Conservation (phyloP, 768 basidiomycete genomes). For the Suillus subalutaceus region DNA sequence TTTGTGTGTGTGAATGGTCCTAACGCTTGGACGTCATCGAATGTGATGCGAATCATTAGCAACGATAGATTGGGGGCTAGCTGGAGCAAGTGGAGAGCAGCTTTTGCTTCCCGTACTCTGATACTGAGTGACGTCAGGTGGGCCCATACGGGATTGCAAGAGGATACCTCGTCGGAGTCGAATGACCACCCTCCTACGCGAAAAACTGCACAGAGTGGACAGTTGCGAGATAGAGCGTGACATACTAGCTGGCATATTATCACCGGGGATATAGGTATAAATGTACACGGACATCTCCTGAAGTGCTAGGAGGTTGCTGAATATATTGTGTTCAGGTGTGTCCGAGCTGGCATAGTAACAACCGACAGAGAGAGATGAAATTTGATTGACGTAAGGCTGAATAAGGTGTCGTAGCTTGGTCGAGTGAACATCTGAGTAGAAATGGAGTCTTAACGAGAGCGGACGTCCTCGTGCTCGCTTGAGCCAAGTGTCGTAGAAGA, state of each 20-base stretch:
- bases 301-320: neutral
- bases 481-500: constrained; percentile 12
- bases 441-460: constrained; percentile 21
- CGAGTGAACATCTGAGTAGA: neutral
- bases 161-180: neutral
- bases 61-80: neutral
- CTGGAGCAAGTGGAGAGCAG: neutral
- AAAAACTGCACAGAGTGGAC: neutral
- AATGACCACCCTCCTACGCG: neutral
- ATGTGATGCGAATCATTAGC: accelerated
- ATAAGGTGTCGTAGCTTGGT: neutral
- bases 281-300: neutral
- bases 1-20: neutral
- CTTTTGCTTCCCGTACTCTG: neutral
- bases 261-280: accelerated
- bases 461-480: constrained; percentile 13
- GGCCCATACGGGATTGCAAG: neutral
- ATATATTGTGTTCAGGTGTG: neutral
- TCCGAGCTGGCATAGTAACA: neutral
- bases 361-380: neutral
- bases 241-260: neutral
- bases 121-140: neutral
- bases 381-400: neutral
- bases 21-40: neutral
- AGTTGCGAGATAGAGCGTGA: neutral